These are phyloP conservation scores for Aspergillus egyptiacus DNA, from an alignment of 495 filamentous ascomycete genomes.

Conservation along the genomic window DNA sequence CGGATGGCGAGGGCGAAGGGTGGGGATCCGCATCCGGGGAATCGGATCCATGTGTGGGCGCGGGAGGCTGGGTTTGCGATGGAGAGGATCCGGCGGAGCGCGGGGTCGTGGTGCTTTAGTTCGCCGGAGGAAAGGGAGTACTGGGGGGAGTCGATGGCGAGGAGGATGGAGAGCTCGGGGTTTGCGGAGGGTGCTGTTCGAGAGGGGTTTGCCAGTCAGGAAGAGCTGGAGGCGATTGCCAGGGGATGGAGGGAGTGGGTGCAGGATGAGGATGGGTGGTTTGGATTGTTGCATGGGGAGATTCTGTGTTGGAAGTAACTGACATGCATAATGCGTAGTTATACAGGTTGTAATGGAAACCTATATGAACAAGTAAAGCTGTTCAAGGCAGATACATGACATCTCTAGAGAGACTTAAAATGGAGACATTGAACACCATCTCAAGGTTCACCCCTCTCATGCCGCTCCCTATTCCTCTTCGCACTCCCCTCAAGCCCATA, in stretches of 20 bases:
- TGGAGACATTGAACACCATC: no score
- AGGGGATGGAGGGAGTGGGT: conserved; percentile 41
- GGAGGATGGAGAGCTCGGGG: conserved; percentile 31
- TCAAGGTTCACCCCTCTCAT: background rate
- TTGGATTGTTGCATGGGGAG: conserved; percentile 47
- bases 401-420: no score
- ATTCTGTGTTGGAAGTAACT: conserved; percentile 45
- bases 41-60: conserved; percentile 45
- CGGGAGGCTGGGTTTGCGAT: conserved; percentile 39
- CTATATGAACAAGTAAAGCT: no score
- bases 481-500: conserved; percentile 26
- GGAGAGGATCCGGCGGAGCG: conserved; percentile 29
- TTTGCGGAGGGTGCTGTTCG: conserved; percentile 34
- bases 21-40: conserved; percentile 44
- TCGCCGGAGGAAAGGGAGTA: conserved; percentile 35
- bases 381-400: no score
- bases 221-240: conserved; percentile 37
- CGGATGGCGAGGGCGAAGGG: conserved; percentile 32
- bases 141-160: conserved; percentile 47
- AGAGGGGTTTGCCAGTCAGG: conserved; percentile 32
- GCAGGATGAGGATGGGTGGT: conserved; percentile 45
- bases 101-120: conserved; percentile 46
- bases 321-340: no score
- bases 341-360: no score
- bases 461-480: conserved; percentile 12